These are phyloP conservation scores for Coniella vitis DNA, from an alignment of 2,329 filamentous ascomycete genomes.

Conservation along the genomic window DNA sequence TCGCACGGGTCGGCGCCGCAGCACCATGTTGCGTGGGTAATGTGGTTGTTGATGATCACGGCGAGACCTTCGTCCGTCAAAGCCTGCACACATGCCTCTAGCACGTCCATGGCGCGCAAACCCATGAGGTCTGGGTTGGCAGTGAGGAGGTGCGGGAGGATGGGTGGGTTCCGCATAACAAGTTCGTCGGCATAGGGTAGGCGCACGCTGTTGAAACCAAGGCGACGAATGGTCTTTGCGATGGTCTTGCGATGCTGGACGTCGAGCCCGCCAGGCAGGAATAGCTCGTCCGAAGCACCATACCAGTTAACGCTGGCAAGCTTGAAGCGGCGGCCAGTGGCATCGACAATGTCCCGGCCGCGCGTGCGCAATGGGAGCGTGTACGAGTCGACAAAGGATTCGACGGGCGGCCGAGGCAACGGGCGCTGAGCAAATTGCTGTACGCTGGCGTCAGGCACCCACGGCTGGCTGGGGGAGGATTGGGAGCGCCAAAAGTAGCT, in stretches of 20 bases:
- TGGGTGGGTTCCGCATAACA: conserved; percentile 51
- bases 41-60: conserved; percentile 65
- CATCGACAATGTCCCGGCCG: conserved; percentile 56
- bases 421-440: conserved; percentile 42
- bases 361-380: conserved; percentile 50
- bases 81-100: conserved; percentile 49
- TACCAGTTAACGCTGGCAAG: conserved; percentile 65
- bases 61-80: conserved; percentile 56
- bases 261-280: conserved; percentile 58
- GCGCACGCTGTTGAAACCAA: conserved; percentile 66
- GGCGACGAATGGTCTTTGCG: conserved; percentile 48
- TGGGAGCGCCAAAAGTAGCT: conserved; percentile 40
- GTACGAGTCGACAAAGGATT: conserved; percentile 40
- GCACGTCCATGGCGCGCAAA: conserved; percentile 52
- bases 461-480: conserved; percentile 35
- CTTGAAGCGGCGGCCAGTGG: conserved; percentile 49
- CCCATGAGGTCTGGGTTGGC: conserved; percentile 56
- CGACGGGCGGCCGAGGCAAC: conserved; percentile 36
- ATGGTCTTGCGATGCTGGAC: conserved; percentile 55
- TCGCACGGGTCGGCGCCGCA: conserved; percentile 64
- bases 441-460: conserved; percentile 43
- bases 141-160: conserved; percentile 42
- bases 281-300: conserved; percentile 60
- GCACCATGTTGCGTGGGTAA: conserved; percentile 63
- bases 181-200: conserved; percentile 64